Base-by-base conservation (phyloP, 345 rosid genomes). In the Garcia nutans region DNA sequence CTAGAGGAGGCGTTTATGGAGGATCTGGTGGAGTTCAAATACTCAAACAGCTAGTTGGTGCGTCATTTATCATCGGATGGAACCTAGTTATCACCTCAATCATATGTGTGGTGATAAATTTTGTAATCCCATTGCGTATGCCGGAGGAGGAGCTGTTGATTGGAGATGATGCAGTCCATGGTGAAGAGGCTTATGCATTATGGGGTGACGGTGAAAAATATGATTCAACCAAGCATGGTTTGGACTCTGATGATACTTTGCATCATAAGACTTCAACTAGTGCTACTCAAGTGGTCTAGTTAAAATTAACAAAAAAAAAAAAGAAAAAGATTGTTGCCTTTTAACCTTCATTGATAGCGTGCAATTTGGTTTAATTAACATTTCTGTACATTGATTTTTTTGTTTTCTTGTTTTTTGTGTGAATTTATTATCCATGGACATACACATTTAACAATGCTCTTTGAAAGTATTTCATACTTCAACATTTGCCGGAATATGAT, bases 161-260 rank as follows among this genome's bases (percentile, higher is more conserved):
- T 0, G 89, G 89, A 3, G 89, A 86, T 3, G 89, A 86, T n/a
- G 87, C 87, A 0, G 87, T 86, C 61, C 89, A 86, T 22, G 89
- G 89, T 0, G 89, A 86, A 57, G 89, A 84, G 77, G 89, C 89
- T 1, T 86, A 86, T 61, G 89, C 89, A 8, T 59, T 86, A 57
- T 86, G 89, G 87, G 89, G 84, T 6, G 89, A 86, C 31, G 89
- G 89, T 0, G 89, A 86, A 69, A 74, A 26, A n/a, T 86, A 76
- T 49, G 87, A 86, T 42, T 28, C 72, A 0, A 78, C 74, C 52
- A 84, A 57, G 80, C 89, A 84, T 50, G 77, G 80, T 16, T 0
- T 42, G 9, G 41, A 47, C 58, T 61, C 70, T 0, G 83, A 74
- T 5, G 75, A 77, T 23, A 42, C 76, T 6, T 7, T 22, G 5